Evolutionary conservation across 116 monocot species (phyloP).

Genomic region (Papilionanthe hybrid): DNA sequence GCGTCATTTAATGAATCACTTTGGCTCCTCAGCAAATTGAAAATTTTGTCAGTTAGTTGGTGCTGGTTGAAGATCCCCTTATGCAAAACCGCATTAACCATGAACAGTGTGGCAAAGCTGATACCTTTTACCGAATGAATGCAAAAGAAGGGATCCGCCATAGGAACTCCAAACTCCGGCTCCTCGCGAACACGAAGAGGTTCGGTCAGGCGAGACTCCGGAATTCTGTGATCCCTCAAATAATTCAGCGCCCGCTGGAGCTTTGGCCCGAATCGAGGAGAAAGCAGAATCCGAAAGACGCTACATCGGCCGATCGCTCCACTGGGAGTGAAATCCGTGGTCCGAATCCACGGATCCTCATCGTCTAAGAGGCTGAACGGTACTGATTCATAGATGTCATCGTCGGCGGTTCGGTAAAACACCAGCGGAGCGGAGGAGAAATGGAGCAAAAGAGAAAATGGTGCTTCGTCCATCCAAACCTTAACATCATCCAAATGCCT

Average conservation of each 20-base stretch:
- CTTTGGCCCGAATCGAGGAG: constrained; percentile 59
- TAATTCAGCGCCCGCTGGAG: constrained; percentile 46
- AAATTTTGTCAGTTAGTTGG: constrained; percentile 59
- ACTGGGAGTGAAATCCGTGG: constrained; percentile 61
- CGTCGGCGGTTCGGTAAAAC: constrained; percentile 77
- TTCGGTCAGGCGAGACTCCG: constrained; percentile 4
- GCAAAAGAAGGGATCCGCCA: constrained; percentile 46
- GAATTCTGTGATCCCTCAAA: constrained; percentile 47
- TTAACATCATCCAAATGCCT: constrained; percentile 60
- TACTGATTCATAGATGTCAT: constrained; percentile 51
- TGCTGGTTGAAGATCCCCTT: constrained; percentile 66
- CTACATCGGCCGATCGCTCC: constrained; percentile 55
- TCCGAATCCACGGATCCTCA: constrained; percentile 88
- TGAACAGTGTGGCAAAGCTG: constrained; percentile 56
- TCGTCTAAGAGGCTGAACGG: constrained; percentile 64
- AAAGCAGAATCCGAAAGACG: constrained; percentile 40
- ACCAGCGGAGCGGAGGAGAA: constrained; percentile 38
- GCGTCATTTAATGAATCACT: constrained; percentile 34
- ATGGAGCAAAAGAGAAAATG: constrained; percentile 38
- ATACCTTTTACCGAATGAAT: constrained; percentile 41
- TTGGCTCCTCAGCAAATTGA: constrained; percentile 40
- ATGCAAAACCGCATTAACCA: constrained; percentile 75
- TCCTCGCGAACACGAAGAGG: constrained; percentile 33
- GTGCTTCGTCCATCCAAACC: constrained; percentile 26
- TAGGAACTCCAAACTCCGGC: constrained; percentile 13